Percentiles rank a stretch among this genome's conserved stretches.
phyloP scores from a whole-genome alignment of 345 rosid species.

The Iberis pinnata region DNA sequence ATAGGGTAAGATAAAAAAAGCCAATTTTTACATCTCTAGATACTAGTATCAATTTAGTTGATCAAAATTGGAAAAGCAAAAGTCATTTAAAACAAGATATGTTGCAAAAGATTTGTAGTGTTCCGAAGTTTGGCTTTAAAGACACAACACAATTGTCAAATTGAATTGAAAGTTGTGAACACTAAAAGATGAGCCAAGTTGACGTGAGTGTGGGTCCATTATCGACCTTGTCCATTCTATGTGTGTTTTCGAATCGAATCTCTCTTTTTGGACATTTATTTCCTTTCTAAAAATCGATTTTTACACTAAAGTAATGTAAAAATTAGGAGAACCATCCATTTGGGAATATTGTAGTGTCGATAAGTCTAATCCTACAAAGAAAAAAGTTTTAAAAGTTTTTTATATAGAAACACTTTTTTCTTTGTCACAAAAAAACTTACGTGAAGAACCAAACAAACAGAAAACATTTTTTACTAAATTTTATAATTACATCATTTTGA shows the following conservation, averaged over 20 bases:
- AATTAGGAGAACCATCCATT: slow-evolving; percentile 26
- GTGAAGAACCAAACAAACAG: too few species aligned
- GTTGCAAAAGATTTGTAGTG: slow-evolving; percentile 5
- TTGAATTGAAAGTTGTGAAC: slow-evolving; percentile 3
- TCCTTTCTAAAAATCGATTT: background rate
- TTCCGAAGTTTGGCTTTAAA: slow-evolving; percentile 10
- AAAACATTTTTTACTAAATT: too few species aligned
- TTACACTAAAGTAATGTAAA: background rate
- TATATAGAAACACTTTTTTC: too few species aligned
- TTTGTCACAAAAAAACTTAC: too few species aligned
- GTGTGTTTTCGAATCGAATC: slow-evolving; percentile 27
- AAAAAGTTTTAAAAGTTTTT: too few species aligned
- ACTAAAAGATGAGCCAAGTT: slow-evolving; percentile 10
- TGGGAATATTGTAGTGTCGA: slow-evolving; percentile 24
- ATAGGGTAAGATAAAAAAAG: too few species aligned
- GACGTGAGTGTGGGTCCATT: slow-evolving; percentile 31
- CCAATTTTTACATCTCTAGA: too few species aligned
- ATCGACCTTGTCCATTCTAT: slow-evolving; percentile 22
- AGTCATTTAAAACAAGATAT: background rate
- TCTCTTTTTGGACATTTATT: background rate
- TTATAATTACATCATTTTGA: too few species aligned
- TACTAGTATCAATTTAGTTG: slow-evolving; percentile 2
- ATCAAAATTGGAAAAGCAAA: background rate
- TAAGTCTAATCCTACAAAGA: slow-evolving; percentile 1
- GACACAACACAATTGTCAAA: slow-evolving; percentile 5